phyloP scores from a whole-genome alignment of 1,139 yeast genomes.

The Kodamaea derodonti region DNA sequence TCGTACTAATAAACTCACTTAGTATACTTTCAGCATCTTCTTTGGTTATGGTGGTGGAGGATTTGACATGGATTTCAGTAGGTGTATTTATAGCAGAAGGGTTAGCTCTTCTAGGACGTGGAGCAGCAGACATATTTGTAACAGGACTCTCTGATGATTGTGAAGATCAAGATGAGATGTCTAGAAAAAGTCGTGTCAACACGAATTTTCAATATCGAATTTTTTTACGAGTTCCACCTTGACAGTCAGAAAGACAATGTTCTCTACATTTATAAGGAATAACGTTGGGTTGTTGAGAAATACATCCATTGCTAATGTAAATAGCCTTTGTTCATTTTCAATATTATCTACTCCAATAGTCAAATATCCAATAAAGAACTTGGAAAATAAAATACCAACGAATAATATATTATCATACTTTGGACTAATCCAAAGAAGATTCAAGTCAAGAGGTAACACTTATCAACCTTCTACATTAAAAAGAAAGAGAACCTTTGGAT shows the following conservation, averaged over 20 bases:
- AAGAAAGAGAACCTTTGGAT: slow-evolving; percentile 88
- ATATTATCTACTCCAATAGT: slow-evolving; percentile 15
- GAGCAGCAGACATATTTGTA: slow-evolving; percentile 5
- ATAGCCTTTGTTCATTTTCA: slow-evolving; percentile 11
- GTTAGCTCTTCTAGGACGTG: slow-evolving; percentile 31
- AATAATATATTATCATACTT: slow-evolving; percentile 21
- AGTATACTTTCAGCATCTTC: slow-evolving; percentile 45
- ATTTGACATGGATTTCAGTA: slow-evolving; percentile 37
- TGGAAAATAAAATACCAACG: slow-evolving; percentile 3
- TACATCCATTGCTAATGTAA: too few relatives aligned
- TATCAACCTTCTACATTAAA: slow-evolving; percentile 91
- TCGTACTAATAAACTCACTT: slow-evolving; percentile 43
- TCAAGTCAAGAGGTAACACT: slow-evolving; percentile 89
- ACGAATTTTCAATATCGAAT: slow-evolving; percentile 2
- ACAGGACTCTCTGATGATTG: too few relatives aligned
- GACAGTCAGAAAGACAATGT: background rate
- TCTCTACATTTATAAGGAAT: slow-evolving; percentile 1
- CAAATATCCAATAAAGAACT: background rate
- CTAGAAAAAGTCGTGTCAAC: slow-evolving; percentile 4
- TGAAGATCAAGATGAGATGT: slow-evolving; percentile 6
- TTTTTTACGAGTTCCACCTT: background rate
- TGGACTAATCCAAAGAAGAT: slow-evolving; percentile 56
- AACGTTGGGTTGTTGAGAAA: slow-evolving; percentile 1
- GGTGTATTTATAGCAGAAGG: slow-evolving; percentile 50
- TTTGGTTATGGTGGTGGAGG: slow-evolving; percentile 24